A percentile compares a stretch with the other conserved stretches of the same genome.
Conservation (phyloP, 1,284 basidiomycete species). For the Golubevia sp. region DNA sequence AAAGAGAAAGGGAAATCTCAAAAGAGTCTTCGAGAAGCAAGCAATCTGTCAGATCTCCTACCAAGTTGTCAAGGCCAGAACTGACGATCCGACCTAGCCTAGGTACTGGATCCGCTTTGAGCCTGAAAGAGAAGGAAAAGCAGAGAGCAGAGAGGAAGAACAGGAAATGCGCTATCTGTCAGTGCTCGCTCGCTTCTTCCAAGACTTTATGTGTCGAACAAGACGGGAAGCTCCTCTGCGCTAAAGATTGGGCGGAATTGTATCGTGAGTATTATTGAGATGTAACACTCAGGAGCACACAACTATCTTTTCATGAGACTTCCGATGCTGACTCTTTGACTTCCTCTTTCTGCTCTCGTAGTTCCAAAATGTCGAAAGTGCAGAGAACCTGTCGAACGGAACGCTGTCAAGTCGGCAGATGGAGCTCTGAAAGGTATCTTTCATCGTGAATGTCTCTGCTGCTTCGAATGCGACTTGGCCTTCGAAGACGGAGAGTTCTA, state of each 20-base stretch:
- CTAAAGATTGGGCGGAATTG: slow-evolving; percentile 39
- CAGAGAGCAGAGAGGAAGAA: slow-evolving; percentile 18
- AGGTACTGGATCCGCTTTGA: slow-evolving; percentile 12
- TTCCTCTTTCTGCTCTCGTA: no score
- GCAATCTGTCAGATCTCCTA: slow-evolving; percentile 14
- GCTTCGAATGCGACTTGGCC: slow-evolving; percentile 32
- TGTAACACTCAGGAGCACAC: no score
- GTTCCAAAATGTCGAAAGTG: slow-evolving; percentile 45
- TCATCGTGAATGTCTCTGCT: slow-evolving; percentile 35
- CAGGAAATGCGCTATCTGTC: slow-evolving; percentile 31
- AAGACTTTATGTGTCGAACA: slow-evolving; percentile 35
- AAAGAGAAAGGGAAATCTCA: slow-evolving; percentile 1
- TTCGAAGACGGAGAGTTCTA: slow-evolving; percentile 42
- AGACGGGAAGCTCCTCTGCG: slow-evolving; percentile 37
- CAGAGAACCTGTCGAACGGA: slow-evolving; percentile 25
- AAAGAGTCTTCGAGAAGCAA: slow-evolving; percentile 10
- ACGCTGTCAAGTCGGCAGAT: slow-evolving; percentile 41
- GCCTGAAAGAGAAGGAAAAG: slow-evolving; percentile 10
- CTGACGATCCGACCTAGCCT: no score
- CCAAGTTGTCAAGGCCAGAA: no score
- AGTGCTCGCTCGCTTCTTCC: slow-evolving; percentile 29
- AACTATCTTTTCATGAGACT: no score
- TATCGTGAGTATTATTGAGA: slow-evolving; percentile 9
- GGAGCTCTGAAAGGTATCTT: slow-evolving; percentile 41
- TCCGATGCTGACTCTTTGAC: no score